phyloP scores from a whole-genome alignment of 2,329 filamentous ascomycete species.

The Xylariaceae sp. region DNA sequence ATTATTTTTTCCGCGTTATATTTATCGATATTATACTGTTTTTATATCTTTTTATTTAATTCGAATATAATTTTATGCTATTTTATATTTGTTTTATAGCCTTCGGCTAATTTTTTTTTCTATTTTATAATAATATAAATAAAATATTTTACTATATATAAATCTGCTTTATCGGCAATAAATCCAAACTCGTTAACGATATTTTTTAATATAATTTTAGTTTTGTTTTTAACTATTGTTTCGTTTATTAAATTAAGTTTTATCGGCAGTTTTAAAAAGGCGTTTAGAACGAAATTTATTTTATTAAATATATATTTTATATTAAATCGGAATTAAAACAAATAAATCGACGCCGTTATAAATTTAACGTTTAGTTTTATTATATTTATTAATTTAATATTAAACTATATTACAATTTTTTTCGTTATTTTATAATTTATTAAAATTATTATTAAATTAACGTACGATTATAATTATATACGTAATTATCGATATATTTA shows the following conservation, averaged over 20 bases:
- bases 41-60: no score
- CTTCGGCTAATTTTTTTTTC: neutral
- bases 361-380: neutral
- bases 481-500: slow-evolving; percentile 1
- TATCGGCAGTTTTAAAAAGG: neutral
- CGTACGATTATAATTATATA: neutral
- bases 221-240: neutral
- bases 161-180: neutral
- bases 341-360: neutral
- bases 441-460: neutral
- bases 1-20: no score
- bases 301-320: slow-evolving; percentile 1
- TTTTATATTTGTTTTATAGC: neutral
- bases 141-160: neutral
- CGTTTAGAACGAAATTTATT: slow-evolving; percentile 1
- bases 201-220: neutral
- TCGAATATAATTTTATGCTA: no score
- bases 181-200: neutral
- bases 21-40: no score
- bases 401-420: neutral
- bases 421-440: neutral
- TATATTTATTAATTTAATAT: neutral
- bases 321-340: slow-evolving; percentile 1
- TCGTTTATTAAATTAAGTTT: neutral
- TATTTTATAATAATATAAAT: neutral